phyloP scores from a whole-genome alignment of 2,329 filamentous ascomycete genomes.

The Cryphonectria radicalis region DNA sequence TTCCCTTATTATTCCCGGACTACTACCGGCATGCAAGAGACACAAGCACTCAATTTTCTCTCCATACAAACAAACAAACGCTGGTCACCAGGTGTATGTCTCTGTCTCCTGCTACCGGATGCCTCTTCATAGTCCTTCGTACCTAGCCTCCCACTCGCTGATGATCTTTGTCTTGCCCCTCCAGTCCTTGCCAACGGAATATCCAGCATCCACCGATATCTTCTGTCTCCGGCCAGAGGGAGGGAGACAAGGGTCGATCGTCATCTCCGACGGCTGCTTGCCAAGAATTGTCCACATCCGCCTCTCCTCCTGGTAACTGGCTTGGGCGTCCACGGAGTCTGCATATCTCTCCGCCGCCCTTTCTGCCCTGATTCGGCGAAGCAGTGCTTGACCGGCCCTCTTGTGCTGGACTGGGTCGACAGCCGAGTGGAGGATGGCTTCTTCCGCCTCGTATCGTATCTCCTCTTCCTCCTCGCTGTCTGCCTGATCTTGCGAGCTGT shows the following conservation, averaged over 20 bases:
- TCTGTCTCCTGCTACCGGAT: not conserved
- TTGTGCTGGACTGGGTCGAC: slow-evolving; percentile 46
- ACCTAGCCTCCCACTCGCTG: slow-evolving; percentile 49
- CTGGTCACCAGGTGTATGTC: not conserved
- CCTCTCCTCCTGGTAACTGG: slow-evolving; percentile 47
- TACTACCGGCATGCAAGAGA: not conserved
- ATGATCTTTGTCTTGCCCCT: slow-evolving; percentile 41
- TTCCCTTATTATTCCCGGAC: not conserved
- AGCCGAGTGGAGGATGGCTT: slow-evolving; percentile 48
- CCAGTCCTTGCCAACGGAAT: slow-evolving; percentile 46
- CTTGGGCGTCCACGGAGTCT: slow-evolving; percentile 46
- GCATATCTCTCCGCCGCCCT: slow-evolving; percentile 49
- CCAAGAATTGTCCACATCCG: slow-evolving; percentile 52
- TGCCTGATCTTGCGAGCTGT: slow-evolving; percentile 6
- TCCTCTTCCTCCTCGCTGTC: slow-evolving; percentile 24
- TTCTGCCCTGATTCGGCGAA: slow-evolving; percentile 46
- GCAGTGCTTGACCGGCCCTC: slow-evolving; percentile 40
- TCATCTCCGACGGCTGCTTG: slow-evolving; percentile 42
- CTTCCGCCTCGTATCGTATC: slow-evolving; percentile 43
- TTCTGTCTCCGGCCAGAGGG: slow-evolving; percentile 29
- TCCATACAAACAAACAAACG: too few species aligned
- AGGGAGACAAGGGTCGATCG: slow-evolving; percentile 28
- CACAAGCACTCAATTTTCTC: too few species aligned
- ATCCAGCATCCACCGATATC: slow-evolving; percentile 41
- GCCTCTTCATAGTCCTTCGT: slow-evolving; percentile 2